Conservation (phyloP, 441 rosid genomes). For the Gossypium gossypioides region DNA sequence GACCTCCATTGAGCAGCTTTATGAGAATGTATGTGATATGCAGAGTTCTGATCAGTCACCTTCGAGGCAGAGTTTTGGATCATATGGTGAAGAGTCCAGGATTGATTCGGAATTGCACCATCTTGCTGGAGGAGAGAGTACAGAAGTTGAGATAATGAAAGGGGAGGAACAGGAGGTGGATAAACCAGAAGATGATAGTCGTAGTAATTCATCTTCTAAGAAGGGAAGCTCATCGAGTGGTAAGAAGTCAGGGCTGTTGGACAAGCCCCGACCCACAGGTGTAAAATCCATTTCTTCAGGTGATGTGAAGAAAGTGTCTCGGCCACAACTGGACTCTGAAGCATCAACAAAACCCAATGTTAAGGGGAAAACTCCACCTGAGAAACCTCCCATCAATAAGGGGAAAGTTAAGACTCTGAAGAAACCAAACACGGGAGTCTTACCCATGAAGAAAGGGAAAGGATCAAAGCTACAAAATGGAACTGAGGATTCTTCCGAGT, state of each 20-base stretch:
- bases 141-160: conserved; percentile 46
- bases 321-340: conserved; percentile 22
- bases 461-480: conserved; percentile 27
- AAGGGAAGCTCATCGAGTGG: conserved; percentile 20
- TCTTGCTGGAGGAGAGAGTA: conserved; percentile 57
- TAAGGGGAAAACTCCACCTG: conserved; percentile 26
- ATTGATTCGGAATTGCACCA: conserved; percentile 53
- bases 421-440: conserved; percentile 31
- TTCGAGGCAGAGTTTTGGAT: conserved; percentile 57
- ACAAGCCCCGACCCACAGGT: conserved; percentile 25
- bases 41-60: conserved; percentile 59
- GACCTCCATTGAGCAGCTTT: conserved; percentile 36
- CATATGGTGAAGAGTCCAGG: conserved; percentile 59
- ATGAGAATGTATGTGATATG: conserved; percentile 40
- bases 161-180: conserved; percentile 37
- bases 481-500: conserved; percentile 15
- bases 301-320: conserved; percentile 22
- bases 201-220: conserved; percentile 30
- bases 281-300: conserved; percentile 35
- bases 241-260: conserved; percentile 36
- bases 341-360: conserved; percentile 21
- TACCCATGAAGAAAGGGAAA: conserved; percentile 17
- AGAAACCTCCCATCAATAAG: conserved; percentile 30
- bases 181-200: conserved; percentile 31
- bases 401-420: conserved; percentile 31